Conservation (phyloP, 768 basidiomycete genomes). For the Fomitopsis serialis region DNA sequence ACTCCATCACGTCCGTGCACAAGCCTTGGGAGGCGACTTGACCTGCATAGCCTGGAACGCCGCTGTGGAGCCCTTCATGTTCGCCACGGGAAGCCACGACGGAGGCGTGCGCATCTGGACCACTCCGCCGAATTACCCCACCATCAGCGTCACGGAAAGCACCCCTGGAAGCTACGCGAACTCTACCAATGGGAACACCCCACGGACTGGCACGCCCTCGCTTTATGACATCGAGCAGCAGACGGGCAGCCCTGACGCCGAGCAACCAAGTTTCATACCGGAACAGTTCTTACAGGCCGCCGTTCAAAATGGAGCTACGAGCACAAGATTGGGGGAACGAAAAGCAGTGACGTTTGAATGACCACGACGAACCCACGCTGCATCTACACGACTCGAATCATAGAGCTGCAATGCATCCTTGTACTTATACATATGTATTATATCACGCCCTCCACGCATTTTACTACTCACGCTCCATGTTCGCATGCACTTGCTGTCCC, state of each 20-base stretch:
- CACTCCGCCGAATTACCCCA: conserved; percentile 3
- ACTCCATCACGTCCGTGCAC: conserved; percentile 64
- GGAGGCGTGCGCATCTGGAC: conserved; percentile 75
- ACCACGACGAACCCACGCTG: not conserved
- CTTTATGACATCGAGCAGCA: conserved; percentile 13
- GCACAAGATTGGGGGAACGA: not conserved
- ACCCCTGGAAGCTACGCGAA: conserved; percentile 5
- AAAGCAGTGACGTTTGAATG: not conserved
- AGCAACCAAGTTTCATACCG: not conserved
- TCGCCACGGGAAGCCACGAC: conserved; percentile 72
- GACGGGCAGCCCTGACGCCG: conserved; percentile 7
- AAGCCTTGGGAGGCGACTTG: conserved; percentile 51
- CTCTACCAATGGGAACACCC: conserved; percentile 11
- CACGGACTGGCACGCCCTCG: conserved; percentile 11
- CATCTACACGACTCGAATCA: not conserved
- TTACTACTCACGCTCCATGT: too few relatives aligned
- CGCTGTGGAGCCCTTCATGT: conserved; percentile 60
- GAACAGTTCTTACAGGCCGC: not conserved
- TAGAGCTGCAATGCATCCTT: not conserved
- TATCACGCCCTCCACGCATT: not conserved
- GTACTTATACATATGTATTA: not conserved
- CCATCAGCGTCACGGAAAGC: not conserved
- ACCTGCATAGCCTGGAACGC: conserved; percentile 83
- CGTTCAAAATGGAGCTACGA: not conserved
- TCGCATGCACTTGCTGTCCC: too few relatives aligned